These are phyloP conservation scores for Stereum hirsutum DNA, from an alignment of 1,284 basidiomycete species.

Conservation along the genomic window DNA sequence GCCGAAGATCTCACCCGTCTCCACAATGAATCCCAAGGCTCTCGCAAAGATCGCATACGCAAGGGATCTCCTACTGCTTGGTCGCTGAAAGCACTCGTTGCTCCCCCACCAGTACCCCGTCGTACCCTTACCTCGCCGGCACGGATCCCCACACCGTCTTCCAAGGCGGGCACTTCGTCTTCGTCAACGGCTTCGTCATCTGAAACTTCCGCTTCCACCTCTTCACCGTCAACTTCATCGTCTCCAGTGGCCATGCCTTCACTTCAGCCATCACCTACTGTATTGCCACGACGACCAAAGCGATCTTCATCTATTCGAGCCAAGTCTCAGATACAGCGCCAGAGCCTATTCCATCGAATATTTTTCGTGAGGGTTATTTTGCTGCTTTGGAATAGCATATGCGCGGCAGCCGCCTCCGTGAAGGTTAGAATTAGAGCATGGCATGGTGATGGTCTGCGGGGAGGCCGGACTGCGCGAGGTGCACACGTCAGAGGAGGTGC, in stretches of 20 bases:
- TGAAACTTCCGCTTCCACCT: neutral
- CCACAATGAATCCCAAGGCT: too few relatives aligned
- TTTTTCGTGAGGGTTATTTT: conserved; percentile 44
- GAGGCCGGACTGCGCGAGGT: neutral
- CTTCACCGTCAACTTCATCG: too few relatives aligned
- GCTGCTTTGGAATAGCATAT: conserved; percentile 42
- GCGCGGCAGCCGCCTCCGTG: conserved; percentile 21
- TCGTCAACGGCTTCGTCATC: neutral
- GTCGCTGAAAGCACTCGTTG: conserved; percentile 13
- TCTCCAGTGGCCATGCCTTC: too few relatives aligned
- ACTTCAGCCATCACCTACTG: too few relatives aligned
- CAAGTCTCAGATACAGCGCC: conserved; percentile 11
- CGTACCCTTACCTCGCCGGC: conserved; percentile 9
- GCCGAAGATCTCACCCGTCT: neutral
- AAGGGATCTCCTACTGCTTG: conserved; percentile 4
- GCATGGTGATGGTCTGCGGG: conserved; percentile 11
- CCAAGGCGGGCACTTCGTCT: conserved; percentile 10
- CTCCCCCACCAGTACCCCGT: conserved; percentile 10
- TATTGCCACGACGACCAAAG: too few relatives aligned
- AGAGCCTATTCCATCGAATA: conserved; percentile 32
- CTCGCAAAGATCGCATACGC: too few relatives aligned
- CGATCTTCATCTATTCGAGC: conserved; percentile 9
- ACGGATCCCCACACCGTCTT: conserved; percentile 9
- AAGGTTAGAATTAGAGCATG: conserved; percentile 17
- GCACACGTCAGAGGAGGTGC: conserved; percentile 1